Base-by-base conservation (phyloP, 257 asterid species). In the Gentiana macrophylla region DNA sequence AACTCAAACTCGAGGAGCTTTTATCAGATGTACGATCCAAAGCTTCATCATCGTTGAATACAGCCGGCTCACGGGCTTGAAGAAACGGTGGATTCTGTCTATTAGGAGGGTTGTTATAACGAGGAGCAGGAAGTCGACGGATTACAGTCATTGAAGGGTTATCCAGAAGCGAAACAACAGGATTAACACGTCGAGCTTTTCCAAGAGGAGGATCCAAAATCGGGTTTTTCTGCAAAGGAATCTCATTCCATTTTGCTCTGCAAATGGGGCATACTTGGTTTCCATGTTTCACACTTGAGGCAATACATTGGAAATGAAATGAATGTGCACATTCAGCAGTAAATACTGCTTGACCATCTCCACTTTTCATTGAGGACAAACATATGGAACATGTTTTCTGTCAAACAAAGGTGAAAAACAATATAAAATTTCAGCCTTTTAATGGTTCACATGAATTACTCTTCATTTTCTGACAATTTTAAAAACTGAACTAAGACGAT, bases 261-360 rank as follows among this genome's bases (percentile, higher is more conserved):
- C 98, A 92, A 64, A 92, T 82, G 0, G 98, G 98, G 84, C 98
- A 92, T 44, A 83, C 67, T 66, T 77, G 84, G 76, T 92, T 88
- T 12, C 98, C 98, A 52, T 92, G 93, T 73, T 92, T 88, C 65
- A 86, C 95, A 59, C 83, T 92, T 41, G 97, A 92, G 57, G 94
- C 84, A 57, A 38, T 38, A 8, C 45, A 38, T 1, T 8, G 5
- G 7, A 38, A 38, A 38, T 38, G 45, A 8, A 38, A 38, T 5
- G 45, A 38, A 38, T 38, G 45, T 4, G 45, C 5, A 38, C 45
- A 38, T 38, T 38, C 45, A 38, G 45, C 45, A 4, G 7, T 38
- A 8, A 38, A 38, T 5, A 38, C 8, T 5, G 7, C 45, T 8
- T 38, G 45, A 8, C 7, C 45, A 4, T 8, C 45, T 8, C 45